Evolutionary conservation across 2,329 filamentous ascomycete species (phyloP).

Genomic region (Drechslera avenae): DNA sequence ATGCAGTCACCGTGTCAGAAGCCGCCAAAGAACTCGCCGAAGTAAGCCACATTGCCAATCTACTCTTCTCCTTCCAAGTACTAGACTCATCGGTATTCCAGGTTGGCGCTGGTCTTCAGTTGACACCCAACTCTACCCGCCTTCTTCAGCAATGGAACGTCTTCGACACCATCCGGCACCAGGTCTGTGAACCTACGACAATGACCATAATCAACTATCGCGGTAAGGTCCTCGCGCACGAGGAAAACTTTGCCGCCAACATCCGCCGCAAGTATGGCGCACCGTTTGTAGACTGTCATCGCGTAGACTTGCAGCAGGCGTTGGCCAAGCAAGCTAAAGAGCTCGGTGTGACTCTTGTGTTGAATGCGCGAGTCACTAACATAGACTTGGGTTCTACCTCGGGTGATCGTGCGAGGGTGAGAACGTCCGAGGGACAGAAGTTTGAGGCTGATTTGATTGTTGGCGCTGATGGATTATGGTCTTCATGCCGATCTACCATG

Average conservation of each 20-base stretch:
- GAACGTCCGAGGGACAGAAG: constrained; percentile 48
- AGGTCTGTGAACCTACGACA: constrained; percentile 52
- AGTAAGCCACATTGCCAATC: constrained; percentile 28
- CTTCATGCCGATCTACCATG: constrained; percentile 55
- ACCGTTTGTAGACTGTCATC: constrained; percentile 65
- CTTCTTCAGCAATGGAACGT: constrained; percentile 60
- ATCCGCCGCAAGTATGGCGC: constrained; percentile 61
- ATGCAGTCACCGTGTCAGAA: constrained; percentile 51
- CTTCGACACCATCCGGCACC: constrained; percentile 49
- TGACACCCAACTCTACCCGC: constrained; percentile 51
- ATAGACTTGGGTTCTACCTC: constrained; percentile 54
- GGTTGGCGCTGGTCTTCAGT: constrained; percentile 45
- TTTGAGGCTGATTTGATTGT: constrained; percentile 63
- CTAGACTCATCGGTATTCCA: constrained; percentile 13
- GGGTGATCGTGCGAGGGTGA: constrained; percentile 46
- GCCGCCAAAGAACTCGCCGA: constrained; percentile 50
- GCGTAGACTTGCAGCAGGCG: constrained; percentile 64
- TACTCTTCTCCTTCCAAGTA: no score
- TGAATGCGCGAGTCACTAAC: constrained; percentile 55
- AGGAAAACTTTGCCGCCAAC: constrained; percentile 59
- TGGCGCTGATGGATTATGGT: constrained; percentile 69
- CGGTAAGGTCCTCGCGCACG: constrained; percentile 54
- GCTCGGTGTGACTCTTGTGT: constrained; percentile 50
- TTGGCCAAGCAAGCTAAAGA: constrained; percentile 58
- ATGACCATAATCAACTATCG: constrained; percentile 62